Conservation (phyloP, 1,284 basidiomycete species). For the Leccinum olivaceoglutinosum region DNA sequence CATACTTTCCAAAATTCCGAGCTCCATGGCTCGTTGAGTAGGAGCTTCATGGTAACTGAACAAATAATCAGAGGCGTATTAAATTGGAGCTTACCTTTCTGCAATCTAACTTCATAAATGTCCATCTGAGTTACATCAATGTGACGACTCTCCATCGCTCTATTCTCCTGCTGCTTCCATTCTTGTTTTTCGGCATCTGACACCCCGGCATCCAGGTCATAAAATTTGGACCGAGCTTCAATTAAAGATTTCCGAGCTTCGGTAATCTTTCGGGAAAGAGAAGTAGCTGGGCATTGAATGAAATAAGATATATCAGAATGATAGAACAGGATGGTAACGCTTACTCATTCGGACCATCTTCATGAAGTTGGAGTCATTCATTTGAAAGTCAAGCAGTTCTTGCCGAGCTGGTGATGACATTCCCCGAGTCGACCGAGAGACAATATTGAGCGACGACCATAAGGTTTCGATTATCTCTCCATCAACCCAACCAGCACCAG, state of each 20-base stretch:
- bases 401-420: too few species aligned
- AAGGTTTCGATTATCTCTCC: too few species aligned
- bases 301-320: too few species aligned
- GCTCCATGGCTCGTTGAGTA: not conserved
- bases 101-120: not conserved
- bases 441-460: too few species aligned
- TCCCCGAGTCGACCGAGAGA: too few species aligned
- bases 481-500: too few species aligned
- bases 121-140: not conserved
- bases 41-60: not conserved
- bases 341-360: too few species aligned
- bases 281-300: not conserved
- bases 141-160: not conserved
- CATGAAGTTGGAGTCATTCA: too few species aligned
- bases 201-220: not conserved
- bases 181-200: not conserved
- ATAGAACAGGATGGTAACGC: too few species aligned
- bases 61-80: too few species aligned
- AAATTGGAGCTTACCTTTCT: not conserved
- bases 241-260: not conserved
- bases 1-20: not conserved
- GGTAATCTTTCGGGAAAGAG: not conserved
- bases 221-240: not conserved
- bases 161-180: not conserved
- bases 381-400: too few species aligned